These are phyloP conservation scores for Claviceps sp. DNA, from an alignment of 2,329 filamentous ascomycete genomes.

Conservation along the genomic window DNA sequence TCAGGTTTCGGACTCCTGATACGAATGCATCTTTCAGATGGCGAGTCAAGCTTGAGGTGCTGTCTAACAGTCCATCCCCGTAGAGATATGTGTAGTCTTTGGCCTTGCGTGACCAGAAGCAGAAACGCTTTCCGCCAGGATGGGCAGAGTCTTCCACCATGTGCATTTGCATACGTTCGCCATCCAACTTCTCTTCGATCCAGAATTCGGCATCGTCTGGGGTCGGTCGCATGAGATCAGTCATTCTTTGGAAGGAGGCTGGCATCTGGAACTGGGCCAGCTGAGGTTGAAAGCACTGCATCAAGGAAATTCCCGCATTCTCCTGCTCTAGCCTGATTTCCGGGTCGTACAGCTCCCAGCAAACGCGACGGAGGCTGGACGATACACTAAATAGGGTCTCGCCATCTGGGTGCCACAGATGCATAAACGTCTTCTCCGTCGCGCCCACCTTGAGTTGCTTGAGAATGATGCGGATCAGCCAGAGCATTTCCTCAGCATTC, in stretches of 20 bases:
- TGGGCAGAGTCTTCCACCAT: constrained; percentile 59
- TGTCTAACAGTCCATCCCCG: constrained; percentile 61
- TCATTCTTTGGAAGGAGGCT: constrained; percentile 63
- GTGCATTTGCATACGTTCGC: constrained; percentile 93
- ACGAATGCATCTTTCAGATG: constrained; percentile 69
- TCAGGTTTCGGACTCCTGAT: constrained; percentile 66
- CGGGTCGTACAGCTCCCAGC: constrained; percentile 80
- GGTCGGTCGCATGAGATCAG: constrained; percentile 50
- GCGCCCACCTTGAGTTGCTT: constrained; percentile 63
- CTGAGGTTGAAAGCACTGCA: constrained; percentile 95
- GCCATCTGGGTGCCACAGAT: constrained; percentile 69
- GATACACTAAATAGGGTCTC: constrained; percentile 78
- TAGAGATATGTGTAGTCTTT: constrained; percentile 97
- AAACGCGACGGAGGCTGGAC: constrained; percentile 78
- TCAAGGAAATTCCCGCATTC: constrained; percentile 61
- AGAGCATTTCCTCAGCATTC: constrained; percentile 87
- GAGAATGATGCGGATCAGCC: constrained; percentile 87
- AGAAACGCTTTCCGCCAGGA: constrained; percentile 60
- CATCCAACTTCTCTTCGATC: constrained; percentile 97
- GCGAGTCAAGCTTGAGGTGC: constrained; percentile 64
- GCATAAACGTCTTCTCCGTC: constrained; percentile 77
- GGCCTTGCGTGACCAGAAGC: constrained; percentile 89
- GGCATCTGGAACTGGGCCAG: constrained; percentile 84
- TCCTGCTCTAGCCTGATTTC: constrained; percentile 59
- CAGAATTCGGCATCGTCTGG: constrained; percentile 70